Evolutionary conservation across 2,329 filamentous ascomycete species (phyloP).

Genomic region (Aspergillus candidus): DNA sequence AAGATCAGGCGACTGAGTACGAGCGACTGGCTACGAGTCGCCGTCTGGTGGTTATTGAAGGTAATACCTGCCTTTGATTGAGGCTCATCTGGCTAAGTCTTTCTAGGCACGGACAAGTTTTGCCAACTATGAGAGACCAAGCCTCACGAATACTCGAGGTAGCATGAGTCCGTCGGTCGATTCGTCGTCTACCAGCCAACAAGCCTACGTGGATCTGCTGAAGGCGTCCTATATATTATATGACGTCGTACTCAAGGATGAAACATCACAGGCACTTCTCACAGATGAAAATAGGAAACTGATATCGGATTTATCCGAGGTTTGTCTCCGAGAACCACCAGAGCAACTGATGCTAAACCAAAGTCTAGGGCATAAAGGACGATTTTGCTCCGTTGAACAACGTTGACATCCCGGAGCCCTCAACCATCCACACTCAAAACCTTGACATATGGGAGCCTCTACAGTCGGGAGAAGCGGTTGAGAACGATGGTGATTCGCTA

Average conservation of each 20-base stretch:
- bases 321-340: neutral
- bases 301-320: slow-evolving; percentile 26
- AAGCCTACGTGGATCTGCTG: slow-evolving; percentile 27
- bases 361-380: slow-evolving; percentile 21
- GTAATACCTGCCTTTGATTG: slow-evolving; percentile 6
- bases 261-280: slow-evolving; percentile 14
- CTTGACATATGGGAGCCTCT: slow-evolving; percentile 26
- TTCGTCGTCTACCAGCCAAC: slow-evolving; percentile 17
- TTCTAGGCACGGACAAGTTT: slow-evolving; percentile 18
- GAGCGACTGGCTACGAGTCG: slow-evolving; percentile 26
- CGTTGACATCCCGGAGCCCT: slow-evolving; percentile 21
- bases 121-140: slow-evolving; percentile 18
- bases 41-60: slow-evolving; percentile 31
- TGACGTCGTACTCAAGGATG: slow-evolving; percentile 24
- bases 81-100: too few relatives aligned
- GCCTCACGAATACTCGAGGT: slow-evolving; percentile 14
- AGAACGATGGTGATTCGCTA: slow-evolving; percentile 10
- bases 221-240: slow-evolving; percentile 30
- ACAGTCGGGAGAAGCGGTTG: slow-evolving; percentile 23
- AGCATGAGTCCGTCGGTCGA: slow-evolving; percentile 20
- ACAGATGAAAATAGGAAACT: slow-evolving; percentile 27
- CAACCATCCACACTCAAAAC: slow-evolving; percentile 18
- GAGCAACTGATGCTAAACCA: neutral
- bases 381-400: slow-evolving; percentile 22
- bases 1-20: slow-evolving; percentile 18